Evolutionary conservation across 257 asterid species (phyloP).

Genomic region (Leptodermis oblonga): DNA sequence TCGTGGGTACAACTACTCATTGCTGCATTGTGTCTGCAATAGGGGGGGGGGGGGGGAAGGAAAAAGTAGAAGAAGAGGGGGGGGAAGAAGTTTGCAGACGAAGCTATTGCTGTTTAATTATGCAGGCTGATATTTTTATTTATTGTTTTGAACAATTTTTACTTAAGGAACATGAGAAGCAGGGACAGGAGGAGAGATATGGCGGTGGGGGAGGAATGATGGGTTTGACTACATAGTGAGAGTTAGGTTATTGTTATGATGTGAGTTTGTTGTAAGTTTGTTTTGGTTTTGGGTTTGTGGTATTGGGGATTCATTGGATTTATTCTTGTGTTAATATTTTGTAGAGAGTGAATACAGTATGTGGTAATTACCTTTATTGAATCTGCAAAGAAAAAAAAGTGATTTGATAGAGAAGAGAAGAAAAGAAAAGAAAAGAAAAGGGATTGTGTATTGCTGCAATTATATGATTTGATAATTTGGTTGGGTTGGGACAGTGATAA

Average conservation of each 20-base stretch:
- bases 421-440: too few relatives aligned
- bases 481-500: too few relatives aligned
- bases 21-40: background rate
- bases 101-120: background rate
- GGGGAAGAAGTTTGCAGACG: conserved; percentile 3
- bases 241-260: conserved; percentile 23
- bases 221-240: conserved; percentile 21
- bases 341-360: conserved; percentile 42
- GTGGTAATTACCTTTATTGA: conserved; percentile 27
- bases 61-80: conserved; percentile 18
- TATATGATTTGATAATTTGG: too few relatives aligned
- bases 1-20: conserved; percentile 6
- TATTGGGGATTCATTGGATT: conserved; percentile 51
- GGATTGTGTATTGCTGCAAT: too few relatives aligned
- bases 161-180: conserved; percentile 25
- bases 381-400: background rate
- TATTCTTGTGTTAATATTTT: conserved; percentile 57
- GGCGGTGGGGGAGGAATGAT: background rate
- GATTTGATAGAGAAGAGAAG: background rate
- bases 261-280: conserved; percentile 21
- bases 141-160: conserved; percentile 24
- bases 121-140: conserved; percentile 27
- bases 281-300: background rate
- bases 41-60: background rate
- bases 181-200: conserved; percentile 11